These are phyloP conservation scores for Hypoxylon cercidicola DNA, from an alignment of 495 filamentous ascomycete species.

Conservation along the genomic window DNA sequence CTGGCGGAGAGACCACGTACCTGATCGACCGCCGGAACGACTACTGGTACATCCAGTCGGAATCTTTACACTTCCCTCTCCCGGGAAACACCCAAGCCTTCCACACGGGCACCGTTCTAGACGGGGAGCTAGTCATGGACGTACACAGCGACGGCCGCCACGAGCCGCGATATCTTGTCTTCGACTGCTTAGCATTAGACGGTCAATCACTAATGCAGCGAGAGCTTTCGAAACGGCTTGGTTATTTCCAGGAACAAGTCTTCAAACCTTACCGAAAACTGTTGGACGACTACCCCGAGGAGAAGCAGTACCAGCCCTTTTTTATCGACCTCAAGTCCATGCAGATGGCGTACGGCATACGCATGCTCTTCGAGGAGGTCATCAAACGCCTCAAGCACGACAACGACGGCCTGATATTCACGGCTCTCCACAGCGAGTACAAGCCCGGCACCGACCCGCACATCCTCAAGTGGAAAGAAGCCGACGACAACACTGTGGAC, in stretches of 20 bases:
- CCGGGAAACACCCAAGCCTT: conserved; percentile 69
- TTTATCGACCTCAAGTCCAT: conserved; percentile 85
- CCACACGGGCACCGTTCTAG: conserved; percentile 84
- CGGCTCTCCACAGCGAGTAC: conserved; percentile 85
- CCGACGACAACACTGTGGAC: conserved; percentile 91
- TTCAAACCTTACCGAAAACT: conserved; percentile 81
- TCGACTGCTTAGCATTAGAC: conserved; percentile 90
- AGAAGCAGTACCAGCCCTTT: conserved; percentile 77
- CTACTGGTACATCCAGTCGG: conserved; percentile 79
- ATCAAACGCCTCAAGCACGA: conserved; percentile 87
- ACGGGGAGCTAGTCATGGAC: conserved; percentile 93
- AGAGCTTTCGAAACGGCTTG: conserved; percentile 86
- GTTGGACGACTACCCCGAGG: conserved; percentile 73
- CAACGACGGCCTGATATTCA: conserved; percentile 97
- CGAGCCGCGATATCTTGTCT: conserved; percentile 86
- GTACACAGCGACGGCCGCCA: conserved; percentile 66
- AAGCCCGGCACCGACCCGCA: conserved; percentile 88
- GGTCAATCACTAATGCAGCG: conserved; percentile 76
- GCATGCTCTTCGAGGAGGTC: conserved; percentile 88
- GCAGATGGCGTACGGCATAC: conserved; percentile 86
- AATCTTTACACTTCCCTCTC: conserved; percentile 82
- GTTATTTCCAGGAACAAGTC: conserved; percentile 81
- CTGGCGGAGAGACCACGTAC: conserved; percentile 70
- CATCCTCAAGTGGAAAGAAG: conserved; percentile 97
- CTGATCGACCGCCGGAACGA: conserved; percentile 98